phyloP scores from a whole-genome alignment of 805 yeast species.

The Wickerhamiella allomyrinae region DNA sequence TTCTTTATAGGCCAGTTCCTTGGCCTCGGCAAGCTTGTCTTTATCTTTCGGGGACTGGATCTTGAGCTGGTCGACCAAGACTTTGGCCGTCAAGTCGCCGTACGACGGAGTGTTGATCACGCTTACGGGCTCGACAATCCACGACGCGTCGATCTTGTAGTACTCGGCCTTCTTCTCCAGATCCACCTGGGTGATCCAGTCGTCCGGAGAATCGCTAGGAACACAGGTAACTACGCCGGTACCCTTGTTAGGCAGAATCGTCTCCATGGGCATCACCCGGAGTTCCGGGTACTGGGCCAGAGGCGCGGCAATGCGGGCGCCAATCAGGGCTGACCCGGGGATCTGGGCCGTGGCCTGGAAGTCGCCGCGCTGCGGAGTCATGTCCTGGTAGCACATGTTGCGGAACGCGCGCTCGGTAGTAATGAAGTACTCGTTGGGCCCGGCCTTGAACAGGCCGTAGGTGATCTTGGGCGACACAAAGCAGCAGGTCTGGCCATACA shows the following conservation, averaged over 20 bases:
- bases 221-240: constrained; percentile 99
- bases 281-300: constrained; percentile 53
- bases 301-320: constrained; percentile 80
- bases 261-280: constrained; percentile 92
- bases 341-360: constrained; percentile 46
- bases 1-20: constrained; percentile 90
- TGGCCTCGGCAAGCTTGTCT: constrained; percentile 76
- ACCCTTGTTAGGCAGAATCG: constrained; percentile 88
- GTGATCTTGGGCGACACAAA: constrained; percentile 89
- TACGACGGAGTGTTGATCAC: constrained; percentile 69
- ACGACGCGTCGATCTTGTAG: constrained; percentile 68
- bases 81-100: constrained; percentile 81
- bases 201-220: constrained; percentile 98
- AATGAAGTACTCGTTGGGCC: constrained; percentile 57
- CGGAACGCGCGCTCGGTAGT: constrained; percentile 92
- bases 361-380: constrained; percentile 79
- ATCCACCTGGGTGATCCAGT: constrained; percentile 74
- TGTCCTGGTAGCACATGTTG: constrained; percentile 90
- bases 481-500: constrained; percentile 98
- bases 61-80: constrained; percentile 69
- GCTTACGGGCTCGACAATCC: constrained; percentile 56
- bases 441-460: constrained; percentile 84
- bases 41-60: constrained; percentile 91
- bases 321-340: constrained; percentile 63
- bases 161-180: constrained; percentile 80